Conservation (phyloP, 192 early-diverging fungal genomes). For the Coemansia sp. region DNA sequence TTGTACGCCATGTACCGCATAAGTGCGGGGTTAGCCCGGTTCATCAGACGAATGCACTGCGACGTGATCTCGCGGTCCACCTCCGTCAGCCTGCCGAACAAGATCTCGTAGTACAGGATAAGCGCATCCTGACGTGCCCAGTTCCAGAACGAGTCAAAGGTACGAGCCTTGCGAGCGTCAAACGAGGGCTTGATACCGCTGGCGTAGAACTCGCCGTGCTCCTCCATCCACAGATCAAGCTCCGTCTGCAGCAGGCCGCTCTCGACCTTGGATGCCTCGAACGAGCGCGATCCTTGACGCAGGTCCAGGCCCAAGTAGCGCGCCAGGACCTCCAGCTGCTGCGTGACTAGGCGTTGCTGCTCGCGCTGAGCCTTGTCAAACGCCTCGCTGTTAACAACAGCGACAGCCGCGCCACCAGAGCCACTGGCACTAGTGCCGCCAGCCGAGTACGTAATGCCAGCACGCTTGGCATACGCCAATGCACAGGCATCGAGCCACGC, state of each 20-base stretch:
- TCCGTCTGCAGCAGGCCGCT: constrained; percentile 75
- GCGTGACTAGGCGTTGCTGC: constrained; percentile 67
- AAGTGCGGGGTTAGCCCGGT: constrained; percentile 59
- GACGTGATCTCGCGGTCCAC: constrained; percentile 74
- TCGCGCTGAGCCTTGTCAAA: constrained; percentile 75
- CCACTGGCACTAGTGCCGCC: constrained; percentile 58
- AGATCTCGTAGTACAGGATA: constrained; percentile 89
- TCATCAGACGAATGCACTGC: constrained; percentile 85
- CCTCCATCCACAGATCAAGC: constrained; percentile 86
- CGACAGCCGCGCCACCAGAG: constrained; percentile 63
- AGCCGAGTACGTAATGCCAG: constrained; percentile 59
- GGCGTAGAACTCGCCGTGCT: constrained; percentile 91
- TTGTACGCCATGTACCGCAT: constrained; percentile 77
- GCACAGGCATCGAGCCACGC: constrained; percentile 75
- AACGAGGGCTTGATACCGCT: constrained; percentile 85
- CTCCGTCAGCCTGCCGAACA: constrained; percentile 77
- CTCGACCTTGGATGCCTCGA: constrained; percentile 70
- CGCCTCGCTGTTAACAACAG: constrained; percentile 83
- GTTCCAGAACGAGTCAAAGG: constrained; percentile 96
- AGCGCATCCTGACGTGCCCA: constrained; percentile 67
- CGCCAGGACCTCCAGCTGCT: constrained; percentile 74
- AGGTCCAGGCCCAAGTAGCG: constrained; percentile 87
- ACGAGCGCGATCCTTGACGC: constrained; percentile 79
- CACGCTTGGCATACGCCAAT: constrained; percentile 69
- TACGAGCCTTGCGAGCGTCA: constrained; percentile 78